Evolutionary conservation across 345 rosid genomes (phyloP), one percentile per base, ranked within the genome.

Genomic region (Brassica juncea): DNA sequence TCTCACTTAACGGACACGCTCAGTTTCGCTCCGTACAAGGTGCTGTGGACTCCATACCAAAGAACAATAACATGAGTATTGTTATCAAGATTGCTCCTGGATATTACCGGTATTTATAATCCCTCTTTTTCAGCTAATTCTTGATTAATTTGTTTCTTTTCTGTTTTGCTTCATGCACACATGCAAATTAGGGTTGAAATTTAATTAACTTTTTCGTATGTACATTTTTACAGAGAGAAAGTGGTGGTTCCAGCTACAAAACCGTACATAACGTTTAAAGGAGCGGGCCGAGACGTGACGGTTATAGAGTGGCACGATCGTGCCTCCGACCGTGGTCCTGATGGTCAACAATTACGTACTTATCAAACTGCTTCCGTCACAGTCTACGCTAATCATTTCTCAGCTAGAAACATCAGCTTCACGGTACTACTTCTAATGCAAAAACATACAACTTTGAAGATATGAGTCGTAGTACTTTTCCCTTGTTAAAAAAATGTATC

Each of bases 221-320:
- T 67, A 57, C 57, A 75, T 8, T 57, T 16, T 4, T 55, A 6
- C 2, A 94, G 95, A 72, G 97, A 94, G 88, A 94, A 94, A 84
- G 97, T 94, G 86, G 86, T 84, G 82, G 97, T 94, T 85, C 97
- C 95, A 52, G 88, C 68, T 71, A 82, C 88, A 9, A 94, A 94
- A 84, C 97, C 95, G 31, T 92, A 88, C 86, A 86, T 92, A 54
- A 92, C 95, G 28, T 87, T 94, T 70, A 88, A 91, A 85, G 99
- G 99, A 1, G 92, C 89, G 0, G 99, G 99, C 55, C 87, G 90
- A 55, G 94, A 87, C 31, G 83, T 82, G 83, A 94, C 97, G 25
- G 84, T 86, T 81, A 89, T 94, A 25, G 99, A 94, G 77, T 94
- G 99, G 99, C 99, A 94, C 66, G 99, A 94, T 78, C 86, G 97